phyloP scores from a whole-genome alignment of 2,329 filamentous ascomycete species.

The Ophiostoma fasciatum region DNA sequence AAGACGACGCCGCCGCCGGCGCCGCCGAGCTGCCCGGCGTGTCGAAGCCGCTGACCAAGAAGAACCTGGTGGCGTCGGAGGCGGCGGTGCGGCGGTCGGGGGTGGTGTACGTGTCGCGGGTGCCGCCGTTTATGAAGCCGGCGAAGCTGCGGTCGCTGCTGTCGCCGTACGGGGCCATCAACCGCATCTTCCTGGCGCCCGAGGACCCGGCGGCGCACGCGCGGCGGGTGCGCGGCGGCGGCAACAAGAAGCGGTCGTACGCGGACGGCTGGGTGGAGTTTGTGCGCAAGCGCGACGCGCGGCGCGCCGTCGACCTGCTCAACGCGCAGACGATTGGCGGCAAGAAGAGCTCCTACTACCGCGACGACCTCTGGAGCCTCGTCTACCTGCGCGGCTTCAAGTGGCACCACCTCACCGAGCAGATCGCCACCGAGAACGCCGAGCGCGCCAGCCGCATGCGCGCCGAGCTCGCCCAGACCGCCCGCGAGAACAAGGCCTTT shows the following conservation, averaged over 20 bases:
- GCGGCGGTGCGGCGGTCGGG: conserved; percentile 57
- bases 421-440: conserved; percentile 69
- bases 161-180: conserved; percentile 58
- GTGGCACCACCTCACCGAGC: conserved; percentile 59
- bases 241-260: conserved; percentile 72
- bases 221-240: conserved; percentile 54
- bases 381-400: conserved; percentile 74
- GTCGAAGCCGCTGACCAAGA: conserved; percentile 41
- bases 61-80: conserved; percentile 52
- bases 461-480: conserved; percentile 61
- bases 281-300: conserved; percentile 58
- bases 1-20: background rate
- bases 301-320: conserved; percentile 58
- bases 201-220: conserved; percentile 54
- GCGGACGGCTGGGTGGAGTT: conserved; percentile 84
- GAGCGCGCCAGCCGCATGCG: conserved; percentile 62
- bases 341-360: conserved; percentile 71
- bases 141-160: conserved; percentile 61
- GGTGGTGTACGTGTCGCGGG: conserved; percentile 68
- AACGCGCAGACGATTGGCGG: conserved; percentile 69
- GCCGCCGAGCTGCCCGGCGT: conserved; percentile 27
- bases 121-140: conserved; percentile 83
- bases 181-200: conserved; percentile 65
- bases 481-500: conserved; percentile 69
- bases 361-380: conserved; percentile 77